phyloP scores from a whole-genome alignment of 257 asterid species.

The Ocimum tenuiflorum region DNA sequence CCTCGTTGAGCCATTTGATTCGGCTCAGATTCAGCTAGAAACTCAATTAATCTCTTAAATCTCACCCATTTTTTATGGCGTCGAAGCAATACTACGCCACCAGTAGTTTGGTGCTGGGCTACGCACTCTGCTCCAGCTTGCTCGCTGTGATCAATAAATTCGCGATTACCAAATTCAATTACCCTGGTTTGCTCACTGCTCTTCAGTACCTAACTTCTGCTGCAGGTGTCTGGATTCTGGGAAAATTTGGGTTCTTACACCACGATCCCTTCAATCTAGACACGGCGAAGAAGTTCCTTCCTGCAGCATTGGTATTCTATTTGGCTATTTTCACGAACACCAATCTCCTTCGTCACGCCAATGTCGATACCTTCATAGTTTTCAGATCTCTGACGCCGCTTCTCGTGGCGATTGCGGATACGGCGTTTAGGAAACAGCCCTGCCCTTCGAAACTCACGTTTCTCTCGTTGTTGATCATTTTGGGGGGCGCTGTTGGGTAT shows the following conservation, averaged over 20 bases:
- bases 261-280: slow-evolving; percentile 70
- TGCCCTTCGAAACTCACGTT: slow-evolving; percentile 80
- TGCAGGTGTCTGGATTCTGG: slow-evolving; percentile 77
- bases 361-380: slow-evolving; percentile 89
- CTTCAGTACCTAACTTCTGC: slow-evolving; percentile 85
- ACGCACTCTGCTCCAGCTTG: slow-evolving; percentile 88
- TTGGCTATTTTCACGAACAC: slow-evolving; percentile 89
- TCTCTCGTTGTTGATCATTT: slow-evolving; percentile 50
- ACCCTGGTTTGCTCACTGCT: slow-evolving; percentile 88
- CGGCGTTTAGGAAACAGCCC: slow-evolving; percentile 70
- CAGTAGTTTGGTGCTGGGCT: slow-evolving; percentile 75
- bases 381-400: slow-evolving; percentile 82
- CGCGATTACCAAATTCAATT: slow-evolving; percentile 81
- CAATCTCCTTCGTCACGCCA: slow-evolving; percentile 87
- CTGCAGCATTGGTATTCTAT: slow-evolving; percentile 85
- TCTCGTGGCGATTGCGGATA: slow-evolving; percentile 86
- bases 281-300: slow-evolving; percentile 81
- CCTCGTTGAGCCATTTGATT: neutral
- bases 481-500: slow-evolving; percentile 82
- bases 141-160: slow-evolving; percentile 90
- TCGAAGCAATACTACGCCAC: slow-evolving; percentile 64
- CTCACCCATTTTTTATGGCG: slow-evolving; percentile 27
- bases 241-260: slow-evolving; percentile 66
- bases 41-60: no score
- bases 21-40: no score